Conservation (phyloP, 106 monocot species). For the Vanilla planifolia region DNA sequence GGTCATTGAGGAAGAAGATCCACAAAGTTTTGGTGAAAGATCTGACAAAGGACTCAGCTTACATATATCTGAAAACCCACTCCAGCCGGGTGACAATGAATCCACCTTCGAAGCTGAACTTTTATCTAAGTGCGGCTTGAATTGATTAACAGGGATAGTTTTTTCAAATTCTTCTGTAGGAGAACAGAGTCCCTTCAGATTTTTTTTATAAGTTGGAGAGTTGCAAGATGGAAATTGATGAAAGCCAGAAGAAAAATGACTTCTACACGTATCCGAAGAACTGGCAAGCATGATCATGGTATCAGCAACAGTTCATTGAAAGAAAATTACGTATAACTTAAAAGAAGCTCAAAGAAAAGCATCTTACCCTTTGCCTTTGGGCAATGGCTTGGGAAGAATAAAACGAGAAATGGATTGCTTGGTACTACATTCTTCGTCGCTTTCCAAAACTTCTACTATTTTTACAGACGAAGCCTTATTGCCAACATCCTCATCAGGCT, state of each 20-base stretch:
- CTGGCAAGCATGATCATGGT: slow-evolving; percentile 8
- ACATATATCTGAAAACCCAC: slow-evolving; percentile 24
- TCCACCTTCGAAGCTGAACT: slow-evolving; percentile 9
- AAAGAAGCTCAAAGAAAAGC: not conserved
- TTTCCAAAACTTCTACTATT: slow-evolving; percentile 9
- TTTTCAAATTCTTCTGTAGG: slow-evolving; percentile 9
- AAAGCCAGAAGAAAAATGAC: slow-evolving; percentile 16
- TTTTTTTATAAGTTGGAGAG: slow-evolving; percentile 22
- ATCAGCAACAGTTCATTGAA: not conserved
- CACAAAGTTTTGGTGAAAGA: slow-evolving; percentile 10
- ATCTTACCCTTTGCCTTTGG: slow-evolving; percentile 30
- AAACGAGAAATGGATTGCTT: slow-evolving; percentile 16
- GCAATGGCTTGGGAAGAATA: slow-evolving; percentile 29
- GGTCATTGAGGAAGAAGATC: slow-evolving; percentile 12
- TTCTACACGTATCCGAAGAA: slow-evolving; percentile 17
- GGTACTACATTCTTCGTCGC: not conserved
- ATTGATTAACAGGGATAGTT: slow-evolving; percentile 5
- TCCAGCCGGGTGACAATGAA: slow-evolving; percentile 42
- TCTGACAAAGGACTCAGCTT: slow-evolving; percentile 23
- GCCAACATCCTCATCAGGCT: slow-evolving; percentile 5
- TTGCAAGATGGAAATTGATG: slow-evolving; percentile 21
- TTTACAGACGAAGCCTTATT: slow-evolving; percentile 11
- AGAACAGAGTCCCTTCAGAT: slow-evolving; percentile 3
- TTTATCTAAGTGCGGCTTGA: slow-evolving; percentile 8
- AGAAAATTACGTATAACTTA: not conserved